Base-by-base conservation (phyloP, 805 yeast species). In the Barnettozyma populi region DNA sequence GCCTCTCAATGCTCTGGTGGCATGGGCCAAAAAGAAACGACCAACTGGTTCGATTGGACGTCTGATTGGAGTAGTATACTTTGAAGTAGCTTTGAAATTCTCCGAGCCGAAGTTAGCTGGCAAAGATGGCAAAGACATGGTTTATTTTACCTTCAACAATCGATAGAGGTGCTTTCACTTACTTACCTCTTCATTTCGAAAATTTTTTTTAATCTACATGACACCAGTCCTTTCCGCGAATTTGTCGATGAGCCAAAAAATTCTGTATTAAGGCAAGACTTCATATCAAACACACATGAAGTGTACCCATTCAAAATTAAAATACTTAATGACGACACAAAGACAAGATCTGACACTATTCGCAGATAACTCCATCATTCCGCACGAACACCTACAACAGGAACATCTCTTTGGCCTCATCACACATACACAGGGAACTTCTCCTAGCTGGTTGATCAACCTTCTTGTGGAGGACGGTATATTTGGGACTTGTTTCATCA, bases 31-130 rank as follows among this genome's bases (percentile, higher is more conserved):
- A 74, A 90, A 94, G 66, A 79, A 86, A 53, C 95, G 92, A 48
- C 99, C 99, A 57, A 92, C 97, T 35, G 99, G 98, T 73, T 94
- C 99, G 53, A 90, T 75, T 51, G 92, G 84, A 67, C 96, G 85
- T 59, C 85, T 84, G 41, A 76, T 75, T 42, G 90, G 75, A 21
- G 79, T 76, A 41, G 85, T 62, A 65, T 72, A 79, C 48, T 73
- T 71, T 54, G 78, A 68, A 45, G 62, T 68, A 29, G 77, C 72
- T 57, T 74, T 75, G 68, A 78, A 75, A 36, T 76, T 71, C 39
- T 57, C 65, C 27, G 78, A 77, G 49, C 75, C 68, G 49, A 78
- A 73, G 55, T 72, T 72, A 52, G 80, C 68, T 55, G 87, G 84
- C 59, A 84, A 54, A 63, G 75, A 64, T 50, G 82, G 77, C 54